A percentile compares a stretch with the other conserved stretches of the same genome.
Conservation (phyloP, 2,329 filamentous ascomycete genomes). For the Calonectria honghensis region DNA sequence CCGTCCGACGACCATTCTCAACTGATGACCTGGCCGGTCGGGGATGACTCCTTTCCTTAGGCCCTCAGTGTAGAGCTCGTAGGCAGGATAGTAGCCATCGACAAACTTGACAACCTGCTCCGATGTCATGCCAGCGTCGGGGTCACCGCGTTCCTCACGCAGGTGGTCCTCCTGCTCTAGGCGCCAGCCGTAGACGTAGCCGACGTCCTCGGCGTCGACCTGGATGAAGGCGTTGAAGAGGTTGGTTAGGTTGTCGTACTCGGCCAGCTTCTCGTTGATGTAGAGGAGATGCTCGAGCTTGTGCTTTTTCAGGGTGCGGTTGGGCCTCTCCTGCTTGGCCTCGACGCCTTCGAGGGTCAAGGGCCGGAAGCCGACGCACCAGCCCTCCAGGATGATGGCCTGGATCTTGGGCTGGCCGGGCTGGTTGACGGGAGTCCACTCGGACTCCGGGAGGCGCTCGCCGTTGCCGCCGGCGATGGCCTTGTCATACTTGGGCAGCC, state of each 20-base stretch:
- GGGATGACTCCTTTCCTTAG: slow-evolving; percentile 75
- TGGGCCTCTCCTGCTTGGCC: slow-evolving; percentile 70
- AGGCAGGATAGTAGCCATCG: slow-evolving; percentile 81
- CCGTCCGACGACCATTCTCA: slow-evolving; percentile 77
- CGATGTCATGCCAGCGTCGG: slow-evolving; percentile 83
- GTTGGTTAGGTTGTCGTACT: slow-evolving; percentile 70
- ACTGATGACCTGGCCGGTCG: slow-evolving; percentile 71
- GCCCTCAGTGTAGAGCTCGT: slow-evolving; percentile 80
- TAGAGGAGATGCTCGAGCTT: slow-evolving; percentile 69
- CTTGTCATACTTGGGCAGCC: slow-evolving; percentile 88
- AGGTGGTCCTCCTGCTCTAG: slow-evolving; percentile 86
- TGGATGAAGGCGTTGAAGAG: slow-evolving; percentile 74
- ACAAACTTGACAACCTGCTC: slow-evolving; percentile 86
- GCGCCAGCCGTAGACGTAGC: slow-evolving; percentile 90
- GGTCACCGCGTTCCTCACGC: slow-evolving; percentile 75
- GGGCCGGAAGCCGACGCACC: slow-evolving; percentile 90
- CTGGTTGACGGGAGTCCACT: slow-evolving; percentile 77
- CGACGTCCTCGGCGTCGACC: slow-evolving; percentile 81
- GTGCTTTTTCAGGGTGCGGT: slow-evolving; percentile 69
- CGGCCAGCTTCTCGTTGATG: slow-evolving; percentile 68
- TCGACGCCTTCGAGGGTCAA: slow-evolving; percentile 71
- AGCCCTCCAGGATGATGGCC: slow-evolving; percentile 90
- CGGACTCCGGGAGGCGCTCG: slow-evolving; percentile 78
- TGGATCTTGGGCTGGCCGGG: slow-evolving; percentile 69
- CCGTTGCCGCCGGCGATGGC: slow-evolving; percentile 84